Evolutionary conservation across 345 rosid genomes (phyloP).

Genomic region (Citrus trifoliata): DNA sequence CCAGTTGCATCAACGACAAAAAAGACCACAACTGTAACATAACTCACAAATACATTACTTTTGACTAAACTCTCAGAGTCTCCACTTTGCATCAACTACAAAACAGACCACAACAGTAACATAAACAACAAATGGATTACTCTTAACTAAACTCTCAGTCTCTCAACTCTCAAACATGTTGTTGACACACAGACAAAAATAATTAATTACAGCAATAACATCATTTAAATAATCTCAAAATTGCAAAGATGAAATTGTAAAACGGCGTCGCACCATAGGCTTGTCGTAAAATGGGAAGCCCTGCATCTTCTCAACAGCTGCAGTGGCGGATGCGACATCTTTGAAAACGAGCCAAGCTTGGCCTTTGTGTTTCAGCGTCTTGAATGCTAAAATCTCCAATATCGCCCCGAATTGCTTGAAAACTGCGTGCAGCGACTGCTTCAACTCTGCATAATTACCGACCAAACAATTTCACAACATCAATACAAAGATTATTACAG

Average conservation of each 20-base stretch:
- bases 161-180: background rate
- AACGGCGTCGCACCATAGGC: constrained; percentile 54
- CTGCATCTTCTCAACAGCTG: constrained; percentile 84
- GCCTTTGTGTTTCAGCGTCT: constrained; percentile 96
- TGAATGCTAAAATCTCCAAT: constrained; percentile 84
- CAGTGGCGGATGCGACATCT: constrained; percentile 65
- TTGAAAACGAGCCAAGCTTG: constrained; percentile 99
- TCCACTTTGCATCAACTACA: background rate
- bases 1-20: background rate
- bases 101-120: background rate
- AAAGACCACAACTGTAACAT: background rate
- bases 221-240: background rate
- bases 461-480: background rate
- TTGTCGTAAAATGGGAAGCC: constrained; percentile 93
- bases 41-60: background rate
- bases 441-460: constrained; percentile 52
- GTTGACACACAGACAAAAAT: background rate
- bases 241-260: background rate
- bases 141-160: background rate
- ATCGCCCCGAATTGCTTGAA: constrained; percentile 95
- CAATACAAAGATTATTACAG: constrained; percentile 35
- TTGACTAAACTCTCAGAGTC: too few relatives aligned
- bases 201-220: background rate
- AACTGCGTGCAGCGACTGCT: constrained; percentile 86
- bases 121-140: background rate